These are phyloP conservation scores for Aquilaria sinensis DNA, from an alignment of 345 rosid species.

Conservation along the genomic window DNA sequence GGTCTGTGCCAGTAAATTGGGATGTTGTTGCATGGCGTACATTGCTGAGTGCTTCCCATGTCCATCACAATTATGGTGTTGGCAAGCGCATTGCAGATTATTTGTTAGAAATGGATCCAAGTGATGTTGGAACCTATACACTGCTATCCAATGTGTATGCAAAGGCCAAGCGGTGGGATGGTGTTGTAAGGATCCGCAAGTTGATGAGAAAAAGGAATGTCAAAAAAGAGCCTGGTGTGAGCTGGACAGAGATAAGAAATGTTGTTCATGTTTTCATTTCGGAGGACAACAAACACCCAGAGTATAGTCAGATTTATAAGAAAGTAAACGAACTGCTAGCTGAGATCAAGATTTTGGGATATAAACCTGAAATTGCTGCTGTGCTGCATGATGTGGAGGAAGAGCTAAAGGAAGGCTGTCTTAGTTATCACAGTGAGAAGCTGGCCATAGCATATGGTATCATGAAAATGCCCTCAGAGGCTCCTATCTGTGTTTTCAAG, in stretches of 20 bases:
- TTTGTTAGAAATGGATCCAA: conserved; percentile 43
- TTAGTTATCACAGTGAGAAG: conserved; percentile 80
- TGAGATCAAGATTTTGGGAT: conserved; percentile 63
- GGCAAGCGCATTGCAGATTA: conserved; percentile 52
- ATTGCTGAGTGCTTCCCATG: conserved; percentile 61
- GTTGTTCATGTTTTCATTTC: conserved; percentile 59
- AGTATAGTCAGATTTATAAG: conserved; percentile 37
- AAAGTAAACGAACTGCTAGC: conserved; percentile 59
- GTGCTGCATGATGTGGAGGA: conserved; percentile 73
- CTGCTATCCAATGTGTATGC: conserved; percentile 61
- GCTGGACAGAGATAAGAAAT: conserved; percentile 66
- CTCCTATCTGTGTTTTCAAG: conserved; percentile 56
- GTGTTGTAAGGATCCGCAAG: conserved; percentile 51
- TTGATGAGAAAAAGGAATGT: conserved; percentile 52
- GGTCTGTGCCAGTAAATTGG: conserved; percentile 56
- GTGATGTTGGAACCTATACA: conserved; percentile 59
- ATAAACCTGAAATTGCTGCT: conserved; percentile 51
- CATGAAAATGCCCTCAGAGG: conserved; percentile 51
- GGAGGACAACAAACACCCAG: conserved; percentile 60
- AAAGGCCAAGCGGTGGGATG: conserved; percentile 66
- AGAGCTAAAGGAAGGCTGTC: conserved; percentile 70
- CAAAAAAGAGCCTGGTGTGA: conserved; percentile 89
- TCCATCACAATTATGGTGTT: conserved; percentile 49
- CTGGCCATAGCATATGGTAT: conserved; percentile 79
- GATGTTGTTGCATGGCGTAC: conserved; percentile 79